Percentiles rank a stretch among this genome's conserved stretches.
Evolutionary conservation across 2,329 filamentous ascomycete genomes (phyloP).

Genomic region (Furcasterigmium sp.): DNA sequence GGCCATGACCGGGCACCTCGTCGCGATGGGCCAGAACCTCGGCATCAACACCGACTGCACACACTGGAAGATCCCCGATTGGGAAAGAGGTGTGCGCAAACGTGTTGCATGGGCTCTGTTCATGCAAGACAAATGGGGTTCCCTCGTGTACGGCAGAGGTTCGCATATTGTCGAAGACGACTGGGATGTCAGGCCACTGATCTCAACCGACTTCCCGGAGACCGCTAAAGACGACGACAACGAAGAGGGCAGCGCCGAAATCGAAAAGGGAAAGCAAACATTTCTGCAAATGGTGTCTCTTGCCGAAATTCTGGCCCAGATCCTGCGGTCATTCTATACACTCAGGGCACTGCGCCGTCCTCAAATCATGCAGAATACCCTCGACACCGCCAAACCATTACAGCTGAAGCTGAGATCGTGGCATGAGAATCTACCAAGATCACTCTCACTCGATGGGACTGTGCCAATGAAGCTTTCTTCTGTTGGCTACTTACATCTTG

Average conservation of each 20-base stretch:
- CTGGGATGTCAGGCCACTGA: conserved; percentile 37
- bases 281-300: conserved; percentile 39
- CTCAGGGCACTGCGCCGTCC: conserved; percentile 3
- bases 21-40: conserved; percentile 42
- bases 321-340: conserved; percentile 23
- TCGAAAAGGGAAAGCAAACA: conserved; percentile 29
- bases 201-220: conserved; percentile 17
- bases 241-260: conserved; percentile 26
- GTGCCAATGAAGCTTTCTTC: conserved; percentile 30
- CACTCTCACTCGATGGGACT: conserved; percentile 33
- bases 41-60: conserved; percentile 48
- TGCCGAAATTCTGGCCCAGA: conserved; percentile 36
- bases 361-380: conserved; percentile 17
- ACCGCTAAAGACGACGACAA: conserved; percentile 17
- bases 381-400: conserved; percentile 40
- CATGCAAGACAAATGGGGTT: conserved; percentile 54
- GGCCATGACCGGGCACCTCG: conserved; percentile 32
- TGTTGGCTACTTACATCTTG: conserved; percentile 33
- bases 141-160: conserved; percentile 46
- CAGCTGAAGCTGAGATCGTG: conserved; percentile 40
- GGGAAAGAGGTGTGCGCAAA: conserved; percentile 50
- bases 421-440: conserved; percentile 35
- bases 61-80: conserved; percentile 46
- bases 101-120: conserved; percentile 52
- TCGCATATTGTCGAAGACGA: conserved; percentile 43